Base-by-base conservation (phyloP, 2,329 filamentous ascomycete species). In the Pestalotiopsis sp. region DNA sequence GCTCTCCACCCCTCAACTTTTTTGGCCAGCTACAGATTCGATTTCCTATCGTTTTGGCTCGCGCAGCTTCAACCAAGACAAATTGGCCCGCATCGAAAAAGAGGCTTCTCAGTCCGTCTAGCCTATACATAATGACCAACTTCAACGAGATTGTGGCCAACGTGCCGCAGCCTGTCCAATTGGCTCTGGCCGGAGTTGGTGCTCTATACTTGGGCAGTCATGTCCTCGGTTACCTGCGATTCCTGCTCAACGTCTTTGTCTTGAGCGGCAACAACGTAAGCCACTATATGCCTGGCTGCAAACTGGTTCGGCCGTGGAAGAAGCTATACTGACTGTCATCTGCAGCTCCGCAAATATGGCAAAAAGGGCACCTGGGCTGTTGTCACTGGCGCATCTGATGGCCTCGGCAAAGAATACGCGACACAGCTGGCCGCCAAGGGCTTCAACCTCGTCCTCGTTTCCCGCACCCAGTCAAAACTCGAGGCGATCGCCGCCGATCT, bases 351-450 rank as follows among this genome's bases (percentile, higher is more conserved):
- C 75, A 94, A 92, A 74, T 98, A 97, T 83, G 96, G 95, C 74
- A 92, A 92, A 75, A 93, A 94, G 76, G 95, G 95, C 71, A 95
- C 92, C 69, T 99, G 95, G 95, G 96, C 93, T 39, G 89, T 99
- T 67, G 88, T 99, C 56, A 99, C 96, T 31, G 96, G 96, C 71
- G 96, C 95, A 65, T 98, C 95, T 12, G 96, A 99, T 81, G 97
- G 96, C 72, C 91, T 99, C 71, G 96, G 96, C 79, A 98, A 97
- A 83, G 96, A 99, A 83, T 99, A 94, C 79, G 94, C 95, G 49
- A 87, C 92, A 39, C 94, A 98, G 80, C 91, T 99, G 68, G 95
- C 96, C 27, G 86, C 89, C 70, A 95, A 96, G 79, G 95, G 95
- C 76, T 99, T 95, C 89, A 98, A 98, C 82, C 86, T 98, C 75